These are phyloP conservation scores for Epichloe sp. DNA, from an alignment of 2,329 filamentous ascomycete species.

Conservation along the genomic window DNA sequence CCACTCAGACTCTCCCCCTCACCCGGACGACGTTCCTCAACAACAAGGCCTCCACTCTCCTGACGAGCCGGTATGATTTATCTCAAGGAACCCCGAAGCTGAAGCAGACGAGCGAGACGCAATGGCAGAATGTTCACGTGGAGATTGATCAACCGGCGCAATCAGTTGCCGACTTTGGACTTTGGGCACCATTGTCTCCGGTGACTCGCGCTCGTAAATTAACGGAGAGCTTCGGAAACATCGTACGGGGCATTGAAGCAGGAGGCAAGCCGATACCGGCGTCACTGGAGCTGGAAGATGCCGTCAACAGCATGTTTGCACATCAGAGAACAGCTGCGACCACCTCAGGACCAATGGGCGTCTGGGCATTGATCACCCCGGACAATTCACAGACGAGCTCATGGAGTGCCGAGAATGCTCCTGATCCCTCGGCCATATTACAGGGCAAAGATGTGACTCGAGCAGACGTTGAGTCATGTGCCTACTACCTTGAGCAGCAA, in stretches of 20 bases:
- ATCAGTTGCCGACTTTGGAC: slow-evolving; percentile 12
- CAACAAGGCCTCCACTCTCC: slow-evolving; percentile 46
- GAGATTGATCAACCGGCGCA: slow-evolving; percentile 10
- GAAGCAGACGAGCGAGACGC: slow-evolving; percentile 20
- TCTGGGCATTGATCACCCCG: slow-evolving; percentile 63
- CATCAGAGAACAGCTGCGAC: slow-evolving; percentile 14
- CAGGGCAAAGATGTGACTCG: slow-evolving; percentile 2
- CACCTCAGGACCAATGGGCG: slow-evolving; percentile 37
- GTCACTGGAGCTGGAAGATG: slow-evolving; percentile 56
- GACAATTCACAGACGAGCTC: slow-evolving; percentile 4
- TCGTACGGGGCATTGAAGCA: slow-evolving; percentile 50
- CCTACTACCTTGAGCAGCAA: slow-evolving; percentile 19
- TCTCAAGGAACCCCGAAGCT: slow-evolving; percentile 11
- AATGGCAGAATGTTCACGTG: slow-evolving; percentile 24
- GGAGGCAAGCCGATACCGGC: slow-evolving; percentile 40
- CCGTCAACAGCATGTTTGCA: slow-evolving; percentile 46
- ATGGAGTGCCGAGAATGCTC: slow-evolving; percentile 4
- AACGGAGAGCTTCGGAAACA: slow-evolving; percentile 60
- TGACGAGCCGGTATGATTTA: slow-evolving; percentile 23
- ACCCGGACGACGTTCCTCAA: slow-evolving; percentile 71
- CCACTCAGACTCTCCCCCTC: slow-evolving; percentile 45
- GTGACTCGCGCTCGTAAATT: slow-evolving; percentile 51
- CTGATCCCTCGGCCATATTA: slow-evolving; percentile 5
- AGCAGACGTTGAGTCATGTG: slow-evolving; percentile 13
- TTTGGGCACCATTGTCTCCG: slow-evolving; percentile 41